Evolutionary conservation across 2,329 filamentous ascomycete species (phyloP).

Genomic region (Trichoderma harzianum): DNA sequence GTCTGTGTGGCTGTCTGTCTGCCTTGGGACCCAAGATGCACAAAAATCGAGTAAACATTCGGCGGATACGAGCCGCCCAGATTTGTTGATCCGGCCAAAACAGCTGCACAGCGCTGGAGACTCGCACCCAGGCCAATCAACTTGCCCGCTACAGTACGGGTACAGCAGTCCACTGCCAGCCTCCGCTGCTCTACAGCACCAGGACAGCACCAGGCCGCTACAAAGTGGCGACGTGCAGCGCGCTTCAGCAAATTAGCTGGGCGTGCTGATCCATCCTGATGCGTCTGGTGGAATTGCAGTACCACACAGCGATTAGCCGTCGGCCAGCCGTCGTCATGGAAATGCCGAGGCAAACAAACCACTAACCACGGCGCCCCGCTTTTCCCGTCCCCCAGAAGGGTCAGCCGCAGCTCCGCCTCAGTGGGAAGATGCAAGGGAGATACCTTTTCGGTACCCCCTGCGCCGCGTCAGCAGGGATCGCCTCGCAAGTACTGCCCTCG

Average conservation of each 20-base stretch:
- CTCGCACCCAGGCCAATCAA: background rate
- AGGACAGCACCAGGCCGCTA: background rate
- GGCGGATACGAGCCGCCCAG: background rate
- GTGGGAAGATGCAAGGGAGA: background rate
- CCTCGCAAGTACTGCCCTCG: background rate
- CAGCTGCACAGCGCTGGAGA: background rate
- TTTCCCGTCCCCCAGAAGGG: slow-evolving; percentile 8
- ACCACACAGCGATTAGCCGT: background rate
- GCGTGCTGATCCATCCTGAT: background rate
- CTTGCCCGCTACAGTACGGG: background rate
- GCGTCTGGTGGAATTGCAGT: background rate
- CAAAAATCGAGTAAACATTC: background rate
- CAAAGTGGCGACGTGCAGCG: background rate
- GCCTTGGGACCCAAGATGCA: background rate
- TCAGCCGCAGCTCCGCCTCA: slow-evolving; percentile 13
- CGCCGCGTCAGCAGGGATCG: background rate
- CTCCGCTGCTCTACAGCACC: background rate
- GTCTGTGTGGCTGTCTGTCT: background rate
- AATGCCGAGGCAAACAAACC: slow-evolving; percentile 16
- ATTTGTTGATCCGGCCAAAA: background rate
- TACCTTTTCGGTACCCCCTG: slow-evolving; percentile 4
- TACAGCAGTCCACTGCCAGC: background rate
- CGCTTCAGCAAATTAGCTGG: background rate
- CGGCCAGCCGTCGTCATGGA: background rate
- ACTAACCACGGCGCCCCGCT: background rate